Base-by-base conservation (phyloP, 768 basidiomycete species). In the Boletus tylopilopsis region DNA sequence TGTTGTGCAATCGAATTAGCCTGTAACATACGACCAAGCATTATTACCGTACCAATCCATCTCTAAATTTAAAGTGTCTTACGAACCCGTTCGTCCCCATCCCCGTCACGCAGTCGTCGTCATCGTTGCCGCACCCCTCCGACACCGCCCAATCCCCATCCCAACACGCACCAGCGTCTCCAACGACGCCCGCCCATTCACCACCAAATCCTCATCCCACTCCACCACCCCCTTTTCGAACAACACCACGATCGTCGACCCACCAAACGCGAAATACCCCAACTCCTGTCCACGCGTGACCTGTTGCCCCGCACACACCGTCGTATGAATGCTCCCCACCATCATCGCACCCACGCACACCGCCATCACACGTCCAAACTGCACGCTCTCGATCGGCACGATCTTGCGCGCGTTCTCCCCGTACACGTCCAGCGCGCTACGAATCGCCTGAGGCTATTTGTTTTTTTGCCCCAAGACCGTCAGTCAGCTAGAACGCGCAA, bases 321-420 rank as follows among this genome's bases (percentile, higher is more conserved):
- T 93, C 5, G 86, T 89, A 59, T 82, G 68, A 64, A 97, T 98
- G 51, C 85, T 90, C 10, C 90, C 93, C 12, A 90, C 94, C 90
- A 93, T 91, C 92, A 94, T 94, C 7, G 92, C 92, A 21, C 93
- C 93, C 8, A 94, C 75, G 57, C 91, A 93, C 2, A 95, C 92
- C 2, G 84, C 85, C 84, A 95, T 91, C 19, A 97, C 93, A 0
- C 84, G 77, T 3, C 95, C 95, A 63, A 96, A 98, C 39, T 86
- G 81, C 0, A 86, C 83, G 51, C 84, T 91, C 54, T 95, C 84
- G 47, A 98, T 94, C 2, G 90, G 90, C 7, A 95, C 88, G 29
- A 99, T 84, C 74, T 93, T 93, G 22, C 96, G 76, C 6, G 77
- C 87, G 58, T 99, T 99, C 70, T 97, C 94, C 18, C 93, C 92